Conservation (phyloP, 495 filamentous ascomycete genomes). For the Podospora fimiseda region DNA sequence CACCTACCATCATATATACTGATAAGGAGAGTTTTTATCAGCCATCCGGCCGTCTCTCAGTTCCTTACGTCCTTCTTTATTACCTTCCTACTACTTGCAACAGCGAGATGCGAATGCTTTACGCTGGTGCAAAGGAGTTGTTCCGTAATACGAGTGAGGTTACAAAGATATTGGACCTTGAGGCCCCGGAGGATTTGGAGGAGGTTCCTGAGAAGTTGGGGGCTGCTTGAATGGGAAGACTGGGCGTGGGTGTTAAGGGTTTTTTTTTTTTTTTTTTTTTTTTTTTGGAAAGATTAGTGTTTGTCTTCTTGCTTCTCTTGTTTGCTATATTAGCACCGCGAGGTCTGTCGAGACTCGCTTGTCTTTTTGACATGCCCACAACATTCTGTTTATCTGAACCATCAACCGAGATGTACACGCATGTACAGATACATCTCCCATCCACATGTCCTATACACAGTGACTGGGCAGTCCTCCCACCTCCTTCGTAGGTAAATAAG, state of each 20-base stretch:
- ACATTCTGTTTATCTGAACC: no score
- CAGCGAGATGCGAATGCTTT: conserved; percentile 78
- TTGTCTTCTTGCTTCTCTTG: no score
- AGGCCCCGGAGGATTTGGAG: conserved; percentile 67
- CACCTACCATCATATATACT: background rate
- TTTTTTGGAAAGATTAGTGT: no score
- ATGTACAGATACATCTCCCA: no score
- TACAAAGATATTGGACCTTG: conserved; percentile 71
- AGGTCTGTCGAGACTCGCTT: no score
- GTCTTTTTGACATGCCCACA: no score
- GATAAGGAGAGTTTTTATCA: conserved; percentile 11
- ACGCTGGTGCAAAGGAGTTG: conserved; percentile 90
- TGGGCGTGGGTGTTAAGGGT: background rate
- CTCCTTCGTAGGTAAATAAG: no score
- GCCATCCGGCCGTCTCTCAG: conserved; percentile 41
- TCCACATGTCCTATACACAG: no score
- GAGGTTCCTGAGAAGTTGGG: conserved; percentile 64
- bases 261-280: no score
- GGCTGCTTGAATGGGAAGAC: conserved; percentile 25
- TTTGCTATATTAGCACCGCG: no score
- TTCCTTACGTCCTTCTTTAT: conserved; percentile 87
- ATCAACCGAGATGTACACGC: no score
- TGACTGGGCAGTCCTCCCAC: no score
- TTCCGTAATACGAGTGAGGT: conserved; percentile 88
- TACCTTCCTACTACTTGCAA: conserved; percentile 89